Evolutionary conservation across 768 basidiomycete species (phyloP).

Genomic region (Crepidotus variabilis): DNA sequence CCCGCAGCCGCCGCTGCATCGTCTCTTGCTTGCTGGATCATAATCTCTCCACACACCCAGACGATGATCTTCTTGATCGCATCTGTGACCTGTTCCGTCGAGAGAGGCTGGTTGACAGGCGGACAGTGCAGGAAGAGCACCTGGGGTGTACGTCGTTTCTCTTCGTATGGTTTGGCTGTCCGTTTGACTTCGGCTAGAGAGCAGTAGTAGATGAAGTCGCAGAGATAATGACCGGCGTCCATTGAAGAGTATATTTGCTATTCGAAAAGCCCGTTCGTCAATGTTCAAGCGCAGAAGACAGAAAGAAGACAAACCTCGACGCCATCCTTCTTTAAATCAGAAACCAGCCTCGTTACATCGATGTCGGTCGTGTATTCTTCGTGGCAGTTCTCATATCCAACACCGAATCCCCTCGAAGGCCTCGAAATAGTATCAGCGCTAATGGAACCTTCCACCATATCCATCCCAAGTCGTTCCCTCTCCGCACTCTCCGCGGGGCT

Average conservation of each 20-base stretch:
- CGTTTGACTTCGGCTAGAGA: conserved; percentile 68
- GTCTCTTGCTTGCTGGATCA: conserved; percentile 24
- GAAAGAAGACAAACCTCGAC: conserved; percentile 34
- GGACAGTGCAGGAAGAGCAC: conserved; percentile 74
- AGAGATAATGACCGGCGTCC: conserved; percentile 75
- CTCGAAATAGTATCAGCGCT: conserved; percentile 29
- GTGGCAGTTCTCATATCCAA: conserved; percentile 49
- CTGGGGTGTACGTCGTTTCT: conserved; percentile 38
- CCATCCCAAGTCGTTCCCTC: conserved; percentile 33
- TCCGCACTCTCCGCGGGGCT: conserved; percentile 34
- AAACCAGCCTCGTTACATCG: conserved; percentile 55
- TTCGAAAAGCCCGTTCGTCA: conserved; percentile 8
- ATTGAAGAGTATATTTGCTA: conserved; percentile 72
- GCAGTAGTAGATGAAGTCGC: conserved; percentile 76
- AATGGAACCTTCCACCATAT: conserved; percentile 24
- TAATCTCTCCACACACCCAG: conserved; percentile 49
- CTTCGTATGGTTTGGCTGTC: conserved; percentile 34
- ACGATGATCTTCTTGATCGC: conserved; percentile 57
- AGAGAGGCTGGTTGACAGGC: conserved; percentile 60
- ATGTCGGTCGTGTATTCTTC: conserved; percentile 59
- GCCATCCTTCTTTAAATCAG: conserved; percentile 48
- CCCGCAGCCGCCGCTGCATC: conserved; percentile 23
- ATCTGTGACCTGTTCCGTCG: conserved; percentile 64
- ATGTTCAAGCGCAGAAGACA: not conserved
- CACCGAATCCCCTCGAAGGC: conserved; percentile 40